Conservation (phyloP, 352 stramenopile species). For the Pythium biforme region DNA sequence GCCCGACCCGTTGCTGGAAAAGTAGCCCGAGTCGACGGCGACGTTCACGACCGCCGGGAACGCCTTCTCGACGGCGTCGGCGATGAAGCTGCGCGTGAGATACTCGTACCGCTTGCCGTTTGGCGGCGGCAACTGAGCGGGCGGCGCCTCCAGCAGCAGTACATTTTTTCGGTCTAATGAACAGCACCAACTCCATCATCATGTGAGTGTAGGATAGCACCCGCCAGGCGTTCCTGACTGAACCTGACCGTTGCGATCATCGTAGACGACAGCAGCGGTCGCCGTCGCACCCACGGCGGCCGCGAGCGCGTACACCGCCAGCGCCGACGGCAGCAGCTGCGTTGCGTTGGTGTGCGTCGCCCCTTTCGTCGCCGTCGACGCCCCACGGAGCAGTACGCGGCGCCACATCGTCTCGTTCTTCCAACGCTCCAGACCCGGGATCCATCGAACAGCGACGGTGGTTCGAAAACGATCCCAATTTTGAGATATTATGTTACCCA, state of each 20-base stretch:
- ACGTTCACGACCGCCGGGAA: constrained; percentile 91
- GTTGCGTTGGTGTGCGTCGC: background rate
- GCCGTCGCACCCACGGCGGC: background rate
- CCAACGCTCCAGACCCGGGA: background rate
- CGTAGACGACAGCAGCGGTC: background rate
- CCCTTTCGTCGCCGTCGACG: background rate
- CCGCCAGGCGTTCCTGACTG: no score
- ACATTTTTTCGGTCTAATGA: background rate
- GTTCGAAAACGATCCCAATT: background rate
- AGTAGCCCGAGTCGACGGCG: constrained; percentile 67
- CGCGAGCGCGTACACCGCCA: constrained; percentile 3
- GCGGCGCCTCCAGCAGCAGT: constrained; percentile 7
- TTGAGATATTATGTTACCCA: no score
- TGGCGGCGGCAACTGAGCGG: background rate
- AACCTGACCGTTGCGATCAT: no score
- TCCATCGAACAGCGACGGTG: background rate
- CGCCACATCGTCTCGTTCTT: constrained; percentile 1
- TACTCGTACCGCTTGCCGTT: constrained; percentile 24
- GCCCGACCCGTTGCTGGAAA: constrained; percentile 86
- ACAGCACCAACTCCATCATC: no score
- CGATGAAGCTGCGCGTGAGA: constrained; percentile 83
- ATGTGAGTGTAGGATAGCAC: no score
- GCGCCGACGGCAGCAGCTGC: background rate
- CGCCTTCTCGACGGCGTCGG: constrained; percentile 86
- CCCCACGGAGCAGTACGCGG: background rate